phyloP scores from a whole-genome alignment of 2,329 filamentous ascomycete species.

The Parastagonospora avenae region DNA sequence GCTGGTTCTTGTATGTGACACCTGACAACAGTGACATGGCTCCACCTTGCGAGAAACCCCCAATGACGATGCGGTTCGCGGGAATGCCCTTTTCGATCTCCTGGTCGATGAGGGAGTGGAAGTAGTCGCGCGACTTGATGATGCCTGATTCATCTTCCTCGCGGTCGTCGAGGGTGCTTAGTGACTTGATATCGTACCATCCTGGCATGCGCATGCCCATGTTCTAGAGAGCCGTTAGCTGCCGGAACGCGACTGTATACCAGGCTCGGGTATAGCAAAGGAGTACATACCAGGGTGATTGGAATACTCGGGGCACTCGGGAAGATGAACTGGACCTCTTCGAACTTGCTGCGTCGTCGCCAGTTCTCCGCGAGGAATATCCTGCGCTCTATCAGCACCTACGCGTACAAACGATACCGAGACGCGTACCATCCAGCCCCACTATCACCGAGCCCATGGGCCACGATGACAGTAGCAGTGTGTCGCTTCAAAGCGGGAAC shows the following conservation, averaged over 20 bases:
- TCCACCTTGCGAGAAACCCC: conserved; percentile 85
- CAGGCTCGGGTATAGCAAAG: background rate
- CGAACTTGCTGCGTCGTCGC: conserved; percentile 77
- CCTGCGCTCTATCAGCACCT: conserved; percentile 50
- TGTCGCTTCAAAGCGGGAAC: conserved; percentile 82
- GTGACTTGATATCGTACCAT: conserved; percentile 76
- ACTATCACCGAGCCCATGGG: conserved; percentile 86
- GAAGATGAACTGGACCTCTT: conserved; percentile 92
- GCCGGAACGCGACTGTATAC: background rate
- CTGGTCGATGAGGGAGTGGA: conserved; percentile 77
- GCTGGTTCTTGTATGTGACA: conserved; percentile 72
- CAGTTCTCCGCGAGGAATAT: conserved; percentile 84
- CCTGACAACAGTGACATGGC: conserved; percentile 84
- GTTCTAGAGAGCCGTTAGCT: conserved; percentile 59
- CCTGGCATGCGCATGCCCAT: conserved; percentile 80
- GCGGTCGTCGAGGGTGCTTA: conserved; percentile 52
- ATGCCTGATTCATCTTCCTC: conserved; percentile 75
- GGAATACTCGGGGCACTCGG: conserved; percentile 88
- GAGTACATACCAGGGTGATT: conserved; percentile 73
- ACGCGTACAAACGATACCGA: background rate
- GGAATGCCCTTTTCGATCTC: conserved; percentile 84
- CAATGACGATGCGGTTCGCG: conserved; percentile 81
- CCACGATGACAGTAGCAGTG: conserved; percentile 92
- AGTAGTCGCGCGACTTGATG: conserved; percentile 71
- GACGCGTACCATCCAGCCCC: conserved; percentile 71